Percentiles rank a stretch among this genome's conserved stretches.
phyloP scores from a whole-genome alignment of 2,329 filamentous ascomycete genomes.

The Beauveria caledonica region DNA sequence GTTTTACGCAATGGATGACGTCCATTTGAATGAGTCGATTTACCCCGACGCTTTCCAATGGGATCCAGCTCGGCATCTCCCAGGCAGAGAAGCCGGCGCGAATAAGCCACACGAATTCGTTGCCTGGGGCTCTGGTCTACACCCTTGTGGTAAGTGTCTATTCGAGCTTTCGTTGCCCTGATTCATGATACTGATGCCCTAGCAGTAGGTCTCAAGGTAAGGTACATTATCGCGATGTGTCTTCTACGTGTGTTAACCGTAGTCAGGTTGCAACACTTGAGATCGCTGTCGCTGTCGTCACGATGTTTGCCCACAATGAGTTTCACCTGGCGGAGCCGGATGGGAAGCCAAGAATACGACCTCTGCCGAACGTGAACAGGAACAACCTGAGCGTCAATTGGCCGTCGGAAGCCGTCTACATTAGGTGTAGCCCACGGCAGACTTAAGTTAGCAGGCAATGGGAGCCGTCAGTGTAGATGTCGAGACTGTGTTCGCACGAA shows the following conservation, averaged over 20 bases:
- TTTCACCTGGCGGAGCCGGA: constrained; percentile 33
- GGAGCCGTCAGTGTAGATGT: not conserved
- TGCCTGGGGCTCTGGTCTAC: constrained; percentile 28
- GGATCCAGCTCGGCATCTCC: constrained; percentile 42
- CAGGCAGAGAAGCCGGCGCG: constrained; percentile 38
- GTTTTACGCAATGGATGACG: constrained; percentile 37
- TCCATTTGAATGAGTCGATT: constrained; percentile 38
- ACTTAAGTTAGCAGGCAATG: not conserved
- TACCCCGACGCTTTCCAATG: constrained; percentile 40
- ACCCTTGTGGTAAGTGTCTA: constrained; percentile 25
- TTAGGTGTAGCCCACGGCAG: not conserved
- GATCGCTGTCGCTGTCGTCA: constrained; percentile 39
- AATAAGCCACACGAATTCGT: constrained; percentile 21
- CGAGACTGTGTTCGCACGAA: not conserved
- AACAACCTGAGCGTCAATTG: constrained; percentile 5
- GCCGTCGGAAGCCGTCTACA: not conserved
- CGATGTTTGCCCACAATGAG: constrained; percentile 42
- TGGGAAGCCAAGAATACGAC: constrained; percentile 21
- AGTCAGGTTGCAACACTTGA: constrained; percentile 44
- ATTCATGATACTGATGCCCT: not conserved
- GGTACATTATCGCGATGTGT: not conserved
- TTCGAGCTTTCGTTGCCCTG: not conserved
- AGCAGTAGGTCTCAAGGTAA: not conserved
- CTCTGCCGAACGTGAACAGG: constrained; percentile 12
- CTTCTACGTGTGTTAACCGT: constrained; percentile 3